These are phyloP conservation scores for Pichia heedii DNA, from an alignment of 805 yeast genomes.

Conservation along the genomic window DNA sequence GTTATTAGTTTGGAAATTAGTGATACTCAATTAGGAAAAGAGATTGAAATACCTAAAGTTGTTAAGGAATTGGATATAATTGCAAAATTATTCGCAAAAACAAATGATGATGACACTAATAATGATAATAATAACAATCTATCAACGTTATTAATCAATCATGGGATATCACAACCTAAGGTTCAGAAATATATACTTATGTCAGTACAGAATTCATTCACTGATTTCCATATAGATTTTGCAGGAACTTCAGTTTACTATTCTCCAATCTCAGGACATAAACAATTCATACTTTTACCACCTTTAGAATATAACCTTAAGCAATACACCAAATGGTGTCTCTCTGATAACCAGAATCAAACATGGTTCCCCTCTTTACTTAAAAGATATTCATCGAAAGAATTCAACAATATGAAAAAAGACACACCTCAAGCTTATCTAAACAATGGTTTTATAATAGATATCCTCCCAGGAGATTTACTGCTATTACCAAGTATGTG, in stretches of 20 bases:
- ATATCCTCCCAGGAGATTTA: conserved; percentile 52
- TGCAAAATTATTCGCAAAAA: conserved; percentile 42
- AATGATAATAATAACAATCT: conserved; percentile 4
- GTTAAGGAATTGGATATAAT: conserved; percentile 65
- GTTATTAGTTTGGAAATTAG: conserved; percentile 79
- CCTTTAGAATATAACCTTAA: conserved; percentile 58
- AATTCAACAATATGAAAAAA: conserved; percentile 2
- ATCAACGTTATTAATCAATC: neutral
- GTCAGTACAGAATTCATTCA: conserved; percentile 73
- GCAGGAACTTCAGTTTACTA: conserved; percentile 91
- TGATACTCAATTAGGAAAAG: conserved; percentile 37
- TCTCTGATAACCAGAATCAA: conserved; percentile 49
- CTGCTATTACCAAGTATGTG: conserved; percentile 85
- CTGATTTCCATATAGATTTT: conserved; percentile 88
- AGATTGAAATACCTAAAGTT: conserved; percentile 52
- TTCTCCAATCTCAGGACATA: conserved; percentile 67
- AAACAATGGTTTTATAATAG: conserved; percentile 28
- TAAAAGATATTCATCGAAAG: conserved; percentile 13
- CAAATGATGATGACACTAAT: neutral
- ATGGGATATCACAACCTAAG: conserved; percentile 34
- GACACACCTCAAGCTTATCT: conserved; percentile 21
- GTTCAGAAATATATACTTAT: conserved; percentile 74
- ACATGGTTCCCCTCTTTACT: conserved; percentile 55
- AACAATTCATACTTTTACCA: conserved; percentile 69
- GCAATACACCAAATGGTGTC: conserved; percentile 66